A percentile compares a stretch with the other conserved stretches of the same genome.
These are phyloP conservation scores for Sclerotinia glacialis DNA, from an alignment of 2,329 filamentous ascomycete genomes.

Conservation along the genomic window DNA sequence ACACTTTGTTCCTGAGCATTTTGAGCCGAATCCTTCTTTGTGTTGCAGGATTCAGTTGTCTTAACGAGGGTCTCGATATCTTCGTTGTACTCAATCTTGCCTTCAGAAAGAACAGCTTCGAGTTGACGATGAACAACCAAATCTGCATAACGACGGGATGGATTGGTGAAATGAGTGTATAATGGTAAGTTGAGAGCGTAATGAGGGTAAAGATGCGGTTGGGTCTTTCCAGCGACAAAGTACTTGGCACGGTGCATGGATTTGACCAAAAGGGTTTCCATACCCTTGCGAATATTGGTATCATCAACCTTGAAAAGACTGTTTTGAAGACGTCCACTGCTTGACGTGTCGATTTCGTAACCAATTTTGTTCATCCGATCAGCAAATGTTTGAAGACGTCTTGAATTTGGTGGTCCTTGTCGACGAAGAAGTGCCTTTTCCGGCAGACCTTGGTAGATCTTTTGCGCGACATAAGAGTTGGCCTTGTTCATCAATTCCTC, in stretches of 20 bases:
- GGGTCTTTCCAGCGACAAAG: constrained; percentile 76
- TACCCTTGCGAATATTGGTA: constrained; percentile 85
- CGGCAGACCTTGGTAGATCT: constrained; percentile 72
- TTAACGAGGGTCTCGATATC: constrained; percentile 86
- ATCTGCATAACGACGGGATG: constrained; percentile 90
- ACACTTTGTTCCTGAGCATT: constrained; percentile 98
- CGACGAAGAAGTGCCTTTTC: constrained; percentile 91
- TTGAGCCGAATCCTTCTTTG: constrained; percentile 97
- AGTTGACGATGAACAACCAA: constrained; percentile 94
- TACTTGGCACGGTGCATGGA: constrained; percentile 97
- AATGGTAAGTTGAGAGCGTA: constrained; percentile 89
- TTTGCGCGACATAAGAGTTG: constrained; percentile 85
- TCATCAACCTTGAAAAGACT: constrained; percentile 94
- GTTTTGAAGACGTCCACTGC: constrained; percentile 88
- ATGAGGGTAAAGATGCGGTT: constrained; percentile 76
- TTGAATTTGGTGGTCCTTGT: constrained; percentile 79
- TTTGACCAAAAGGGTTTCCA: constrained; percentile 95
- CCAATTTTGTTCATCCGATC: constrained; percentile 91
- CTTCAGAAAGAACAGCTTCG: constrained; percentile 78
- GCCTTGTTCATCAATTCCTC: constrained; percentile 95
- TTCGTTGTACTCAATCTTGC: constrained; percentile 79
- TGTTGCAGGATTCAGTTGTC: constrained; percentile 94
- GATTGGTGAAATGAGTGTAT: constrained; percentile 97
- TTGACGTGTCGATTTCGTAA: constrained; percentile 83
- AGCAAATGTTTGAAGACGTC: constrained; percentile 84